Base-by-base conservation (phyloP, 768 basidiomycete species). In the Boletus subcaerulescens region DNA sequence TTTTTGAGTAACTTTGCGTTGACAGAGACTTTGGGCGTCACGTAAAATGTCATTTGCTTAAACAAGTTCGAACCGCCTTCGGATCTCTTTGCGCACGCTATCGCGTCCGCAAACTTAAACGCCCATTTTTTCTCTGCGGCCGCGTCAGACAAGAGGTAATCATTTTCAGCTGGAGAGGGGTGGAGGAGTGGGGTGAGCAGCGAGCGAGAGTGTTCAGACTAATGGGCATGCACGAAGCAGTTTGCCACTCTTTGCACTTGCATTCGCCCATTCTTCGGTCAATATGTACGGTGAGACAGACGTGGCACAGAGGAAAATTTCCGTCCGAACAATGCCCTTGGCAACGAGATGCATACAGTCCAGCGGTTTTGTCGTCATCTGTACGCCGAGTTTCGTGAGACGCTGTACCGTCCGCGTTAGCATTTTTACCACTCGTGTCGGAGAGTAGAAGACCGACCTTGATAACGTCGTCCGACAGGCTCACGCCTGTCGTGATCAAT, bases 261-360 rank as follows among this genome's bases (percentile, higher is more conserved):
- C 79, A 6, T 68, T 74, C 5, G 88, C 80, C 94, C 93, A 97
- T 33, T 80, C 73, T 49, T 78, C 77, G 4, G 77, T 80, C 20
- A 97, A 71, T 45, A 95, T 75, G 56, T 75, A 77, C 0, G 89
- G 86, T 0, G 79, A 82, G 1, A 70, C 70, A 0, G 88, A 77
- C 60, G 96, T 73, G 0, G 90, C 91, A 60, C 84, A 85, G 0
- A 97, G 76, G 65, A 96, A 89, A 68, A 96, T 97, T 65, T 93
- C 89, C 1, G 94, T 96, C 5, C 93, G 81, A 6, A 86, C 83
- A 24, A 95, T 75, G 26, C 76, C 75, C 33, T 79, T 80, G 11
- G 83, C 81, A 45, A 96, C 69, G 13, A 97, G 77, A 71, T 95
- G 91, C 0, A 92, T 96, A 62, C 87, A 91, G 50, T 91, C 84